A percentile compares a stretch with the other conserved stretches of the same genome.
Conservation (phyloP, 495 filamentous ascomycete species). For the Mycothermus thermophilus region DNA sequence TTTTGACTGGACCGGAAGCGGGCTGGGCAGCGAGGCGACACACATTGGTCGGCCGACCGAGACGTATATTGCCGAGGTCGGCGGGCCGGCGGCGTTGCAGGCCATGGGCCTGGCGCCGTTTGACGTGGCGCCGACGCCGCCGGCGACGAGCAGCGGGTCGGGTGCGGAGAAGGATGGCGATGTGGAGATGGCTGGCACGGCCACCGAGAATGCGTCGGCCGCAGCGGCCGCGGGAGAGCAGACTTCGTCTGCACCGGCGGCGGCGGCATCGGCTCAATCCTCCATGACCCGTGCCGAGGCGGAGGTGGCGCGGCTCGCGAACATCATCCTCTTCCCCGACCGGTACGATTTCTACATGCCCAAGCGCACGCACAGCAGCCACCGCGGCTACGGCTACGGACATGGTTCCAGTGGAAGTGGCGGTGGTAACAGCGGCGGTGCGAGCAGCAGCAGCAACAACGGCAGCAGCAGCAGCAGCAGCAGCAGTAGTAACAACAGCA, state of each 20-base stretch:
- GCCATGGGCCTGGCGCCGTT: conserved; percentile 38
- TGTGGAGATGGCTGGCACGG: conserved; percentile 12
- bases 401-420: too few relatives aligned
- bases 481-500: conserved; percentile 2
- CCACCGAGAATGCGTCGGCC: background rate
- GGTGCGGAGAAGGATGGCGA: conserved; percentile 6
- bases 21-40: conserved; percentile 32
- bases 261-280: background rate
- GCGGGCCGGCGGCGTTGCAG: conserved; percentile 30
- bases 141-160: background rate
- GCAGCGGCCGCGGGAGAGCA: background rate
- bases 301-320: conserved; percentile 34
- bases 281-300: conserved; percentile 26
- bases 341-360: conserved; percentile 37
- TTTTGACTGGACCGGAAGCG: conserved; percentile 43
- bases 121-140: conserved; percentile 22
- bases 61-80: conserved; percentile 33
- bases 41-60: conserved; percentile 30
- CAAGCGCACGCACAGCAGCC: too few relatives aligned
- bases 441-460: too few relatives aligned
- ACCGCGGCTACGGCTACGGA: too few relatives aligned
- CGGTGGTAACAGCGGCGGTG: too few relatives aligned
- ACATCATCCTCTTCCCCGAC: conserved; percentile 39
- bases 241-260: background rate
- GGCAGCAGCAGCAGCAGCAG: too few relatives aligned